Conservation (phyloP, 768 basidiomycete species). For the Suillus spraguei region DNA sequence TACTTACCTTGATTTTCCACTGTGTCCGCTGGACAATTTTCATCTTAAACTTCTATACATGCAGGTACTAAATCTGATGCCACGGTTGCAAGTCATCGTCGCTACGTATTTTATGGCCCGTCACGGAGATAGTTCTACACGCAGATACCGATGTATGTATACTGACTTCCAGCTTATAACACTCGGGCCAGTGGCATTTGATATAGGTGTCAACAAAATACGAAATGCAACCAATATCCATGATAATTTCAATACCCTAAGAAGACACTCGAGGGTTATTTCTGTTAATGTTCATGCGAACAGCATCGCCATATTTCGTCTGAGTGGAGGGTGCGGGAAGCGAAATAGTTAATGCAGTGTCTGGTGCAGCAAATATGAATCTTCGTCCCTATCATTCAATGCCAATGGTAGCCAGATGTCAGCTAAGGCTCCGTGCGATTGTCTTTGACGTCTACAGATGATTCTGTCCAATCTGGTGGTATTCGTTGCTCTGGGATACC, state of each 20-base stretch:
- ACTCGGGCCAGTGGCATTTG: background rate
- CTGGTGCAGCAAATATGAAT: constrained; percentile 14
- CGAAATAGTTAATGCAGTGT: background rate
- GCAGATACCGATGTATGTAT: background rate
- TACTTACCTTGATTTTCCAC: background rate
- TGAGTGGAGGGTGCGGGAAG: background rate
- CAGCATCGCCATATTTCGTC: background rate
- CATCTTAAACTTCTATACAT: background rate
- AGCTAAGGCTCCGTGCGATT: constrained; percentile 23
- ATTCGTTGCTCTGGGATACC: background rate
- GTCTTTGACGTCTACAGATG: constrained; percentile 18
- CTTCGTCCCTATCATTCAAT: constrained; percentile 30
- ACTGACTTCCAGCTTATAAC: background rate
- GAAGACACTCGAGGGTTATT: constrained; percentile 65
- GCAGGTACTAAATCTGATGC: background rate
- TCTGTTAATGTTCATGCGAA: constrained; percentile 42
- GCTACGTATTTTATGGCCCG: background rate
- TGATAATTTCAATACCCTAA: no score
- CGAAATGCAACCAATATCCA: background rate
- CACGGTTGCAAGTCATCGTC: background rate
- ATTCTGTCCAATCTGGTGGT: background rate
- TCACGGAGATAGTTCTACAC: background rate
- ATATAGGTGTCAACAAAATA: background rate
- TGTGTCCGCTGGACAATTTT: background rate
- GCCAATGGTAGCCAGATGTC: constrained; percentile 17